Evolutionary conservation across 2,329 filamentous ascomycete species (phyloP).

Genomic region (Ascochyta pisi): DNA sequence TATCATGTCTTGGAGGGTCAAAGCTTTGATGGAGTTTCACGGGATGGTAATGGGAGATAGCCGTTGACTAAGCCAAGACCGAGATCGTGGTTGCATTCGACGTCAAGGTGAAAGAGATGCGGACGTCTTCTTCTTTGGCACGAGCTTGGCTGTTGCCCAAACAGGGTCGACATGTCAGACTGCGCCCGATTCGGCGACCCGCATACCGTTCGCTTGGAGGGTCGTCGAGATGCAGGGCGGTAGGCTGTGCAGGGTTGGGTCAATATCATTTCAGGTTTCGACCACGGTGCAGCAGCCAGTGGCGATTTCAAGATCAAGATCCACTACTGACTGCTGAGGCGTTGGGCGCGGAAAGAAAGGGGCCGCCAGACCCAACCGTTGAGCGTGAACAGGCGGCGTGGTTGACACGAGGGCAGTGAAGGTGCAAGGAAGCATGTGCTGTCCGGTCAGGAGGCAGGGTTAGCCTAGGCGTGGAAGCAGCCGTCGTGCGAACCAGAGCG

Average conservation of each 20-base stretch:
- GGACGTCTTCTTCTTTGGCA: neutral
- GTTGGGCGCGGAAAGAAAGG: conserved; percentile 4
- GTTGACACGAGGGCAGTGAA: neutral
- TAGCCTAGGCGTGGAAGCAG: conserved; percentile 3
- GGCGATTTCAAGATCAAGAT: neutral
- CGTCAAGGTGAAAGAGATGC: neutral
- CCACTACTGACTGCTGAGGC: neutral
- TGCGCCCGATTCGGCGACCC: neutral
- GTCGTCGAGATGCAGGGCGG: neutral
- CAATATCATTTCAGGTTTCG: conserved; percentile 8
- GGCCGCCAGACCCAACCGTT: neutral
- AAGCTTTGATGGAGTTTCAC: neutral
- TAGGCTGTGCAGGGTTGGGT: neutral
- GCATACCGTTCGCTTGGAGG: conserved; percentile 3
- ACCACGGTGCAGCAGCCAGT: conserved; percentile 7
- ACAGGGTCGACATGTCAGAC: neutral
- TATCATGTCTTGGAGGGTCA: too few relatives aligned
- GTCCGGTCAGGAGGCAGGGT: conserved; percentile 5
- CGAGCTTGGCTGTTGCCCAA: neutral
- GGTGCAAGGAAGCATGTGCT: conserved; percentile 2
- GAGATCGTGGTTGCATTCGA: neutral
- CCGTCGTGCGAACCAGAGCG: neutral
- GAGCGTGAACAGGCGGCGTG: neutral
- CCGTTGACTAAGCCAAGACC: neutral
- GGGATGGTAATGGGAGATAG: neutral